These are phyloP conservation scores for Meyerozyma smithsonii DNA, from an alignment of 1,139 yeast species.

Conservation along the genomic window DNA sequence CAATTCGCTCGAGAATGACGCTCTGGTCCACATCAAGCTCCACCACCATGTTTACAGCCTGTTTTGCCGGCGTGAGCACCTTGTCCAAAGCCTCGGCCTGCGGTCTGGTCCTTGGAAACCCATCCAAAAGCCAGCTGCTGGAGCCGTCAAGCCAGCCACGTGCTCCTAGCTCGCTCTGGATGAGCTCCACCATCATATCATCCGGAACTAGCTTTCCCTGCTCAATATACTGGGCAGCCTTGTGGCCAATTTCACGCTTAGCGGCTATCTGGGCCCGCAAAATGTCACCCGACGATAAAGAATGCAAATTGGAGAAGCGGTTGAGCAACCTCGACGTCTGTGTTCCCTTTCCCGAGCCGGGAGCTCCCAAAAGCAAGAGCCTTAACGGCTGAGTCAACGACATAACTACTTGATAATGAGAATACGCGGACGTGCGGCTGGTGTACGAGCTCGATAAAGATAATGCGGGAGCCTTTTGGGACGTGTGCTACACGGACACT, in stretches of 20 bases:
- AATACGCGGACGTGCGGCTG: constrained; percentile 1
- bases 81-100: constrained; percentile 64
- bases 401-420: background rate
- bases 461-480: too few species aligned
- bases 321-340: constrained; percentile 63
- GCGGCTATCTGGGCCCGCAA: constrained; percentile 62
- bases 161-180: constrained; percentile 44
- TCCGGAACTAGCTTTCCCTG: constrained; percentile 76
- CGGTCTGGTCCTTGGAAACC: constrained; percentile 76
- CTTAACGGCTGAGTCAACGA: constrained; percentile 45
- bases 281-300: constrained; percentile 82
- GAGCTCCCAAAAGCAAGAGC: constrained; percentile 78
- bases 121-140: constrained; percentile 76
- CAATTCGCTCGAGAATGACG: constrained; percentile 74
- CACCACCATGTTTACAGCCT: constrained; percentile 66
- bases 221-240: constrained; percentile 53
- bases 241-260: constrained; percentile 51
- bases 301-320: constrained; percentile 43
- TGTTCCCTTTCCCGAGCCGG: constrained; percentile 94
- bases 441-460: too few species aligned
- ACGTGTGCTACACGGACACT: too few species aligned
- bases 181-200: constrained; percentile 53
- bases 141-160: constrained; percentile 42
- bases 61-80: constrained; percentile 32
- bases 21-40: constrained; percentile 79